Conservation (phyloP, 345 rosid genomes). For the Arabidopsis arenosa region DNA sequence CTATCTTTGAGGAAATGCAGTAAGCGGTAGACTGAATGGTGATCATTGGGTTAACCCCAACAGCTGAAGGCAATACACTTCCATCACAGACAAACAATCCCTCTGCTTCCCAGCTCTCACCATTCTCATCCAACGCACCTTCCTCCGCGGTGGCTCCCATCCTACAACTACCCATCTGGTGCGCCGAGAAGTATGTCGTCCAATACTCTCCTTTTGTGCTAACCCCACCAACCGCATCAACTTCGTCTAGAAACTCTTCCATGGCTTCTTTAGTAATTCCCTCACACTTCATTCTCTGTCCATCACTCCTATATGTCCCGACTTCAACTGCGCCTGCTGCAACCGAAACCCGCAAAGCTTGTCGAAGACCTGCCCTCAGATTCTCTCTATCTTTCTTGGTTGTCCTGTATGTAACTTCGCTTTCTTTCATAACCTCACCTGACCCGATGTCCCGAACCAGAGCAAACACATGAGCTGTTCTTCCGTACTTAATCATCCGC, state of each 20-base stretch:
- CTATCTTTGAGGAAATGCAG: conserved; percentile 49
- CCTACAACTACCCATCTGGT: conserved; percentile 79
- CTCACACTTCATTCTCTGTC: conserved; percentile 58
- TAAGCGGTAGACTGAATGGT: conserved; percentile 65
- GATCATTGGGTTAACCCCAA: conserved; percentile 77
- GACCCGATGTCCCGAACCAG: conserved; percentile 56
- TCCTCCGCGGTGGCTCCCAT: conserved; percentile 56
- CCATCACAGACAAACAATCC: conserved; percentile 67
- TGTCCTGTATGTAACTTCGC: conserved; percentile 48
- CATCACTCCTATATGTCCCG: conserved; percentile 69
- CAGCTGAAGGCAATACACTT: conserved; percentile 66
- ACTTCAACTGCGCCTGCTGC: conserved; percentile 80
- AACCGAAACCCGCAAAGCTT: conserved; percentile 58
- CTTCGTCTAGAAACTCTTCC: conserved; percentile 57
- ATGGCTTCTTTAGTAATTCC: conserved; percentile 48
- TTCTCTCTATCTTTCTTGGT: conserved; percentile 51
- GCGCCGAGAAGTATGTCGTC: conserved; percentile 55
- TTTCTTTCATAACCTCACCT: conserved; percentile 57
- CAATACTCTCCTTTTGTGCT: conserved; percentile 50
- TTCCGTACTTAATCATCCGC: conserved; percentile 57
- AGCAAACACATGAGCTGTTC: conserved; percentile 59
- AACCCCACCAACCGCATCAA: conserved; percentile 49
- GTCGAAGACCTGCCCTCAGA: conserved; percentile 52
- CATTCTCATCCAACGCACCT: conserved; percentile 66
- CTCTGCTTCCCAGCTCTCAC: conserved; percentile 77